Evolutionary conservation across 495 filamentous ascomycete genomes (phyloP).

Genomic region (Stereocaulon alpinum): DNA sequence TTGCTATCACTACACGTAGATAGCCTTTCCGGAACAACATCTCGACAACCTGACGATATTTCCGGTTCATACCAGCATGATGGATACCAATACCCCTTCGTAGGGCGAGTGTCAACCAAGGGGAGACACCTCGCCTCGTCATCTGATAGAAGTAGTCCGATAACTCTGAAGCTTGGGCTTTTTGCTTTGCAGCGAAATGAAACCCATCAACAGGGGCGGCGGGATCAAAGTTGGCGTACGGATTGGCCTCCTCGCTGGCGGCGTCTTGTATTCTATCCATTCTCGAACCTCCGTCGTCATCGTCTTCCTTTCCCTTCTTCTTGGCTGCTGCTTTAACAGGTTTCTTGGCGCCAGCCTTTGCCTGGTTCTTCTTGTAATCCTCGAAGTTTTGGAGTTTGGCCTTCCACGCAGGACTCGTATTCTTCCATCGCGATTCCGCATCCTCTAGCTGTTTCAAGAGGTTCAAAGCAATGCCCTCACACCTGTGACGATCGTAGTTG

Average conservation of each 20-base stretch:
- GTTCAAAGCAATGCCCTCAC: conserved; percentile 43
- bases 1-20: conserved; percentile 63
- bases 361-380: conserved; percentile 38
- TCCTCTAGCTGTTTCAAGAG: conserved; percentile 40
- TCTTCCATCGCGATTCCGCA: conserved; percentile 48
- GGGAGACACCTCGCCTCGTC: conserved; percentile 31
- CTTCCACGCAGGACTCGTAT: conserved; percentile 47
- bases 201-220: conserved; percentile 49
- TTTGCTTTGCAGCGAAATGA: conserved; percentile 53
- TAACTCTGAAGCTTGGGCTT: conserved; percentile 43
- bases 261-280: conserved; percentile 43
- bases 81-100: conserved; percentile 62
- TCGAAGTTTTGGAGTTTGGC: conserved; percentile 41
- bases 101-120: conserved; percentile 44
- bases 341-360: conserved; percentile 29
- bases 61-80: conserved; percentile 67
- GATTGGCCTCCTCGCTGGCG: conserved; percentile 41
- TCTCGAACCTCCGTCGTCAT: conserved; percentile 36
- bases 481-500: conserved; percentile 57
- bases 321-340: conserved; percentile 29
- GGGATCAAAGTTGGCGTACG: conserved; percentile 54
- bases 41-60: conserved; percentile 61
- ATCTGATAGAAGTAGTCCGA: conserved; percentile 37
- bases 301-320: conserved; percentile 33
- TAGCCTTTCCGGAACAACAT: conserved; percentile 66